Conservation (phyloP, 2,329 filamentous ascomycete species). For the Colletotrichum sp. region DNA sequence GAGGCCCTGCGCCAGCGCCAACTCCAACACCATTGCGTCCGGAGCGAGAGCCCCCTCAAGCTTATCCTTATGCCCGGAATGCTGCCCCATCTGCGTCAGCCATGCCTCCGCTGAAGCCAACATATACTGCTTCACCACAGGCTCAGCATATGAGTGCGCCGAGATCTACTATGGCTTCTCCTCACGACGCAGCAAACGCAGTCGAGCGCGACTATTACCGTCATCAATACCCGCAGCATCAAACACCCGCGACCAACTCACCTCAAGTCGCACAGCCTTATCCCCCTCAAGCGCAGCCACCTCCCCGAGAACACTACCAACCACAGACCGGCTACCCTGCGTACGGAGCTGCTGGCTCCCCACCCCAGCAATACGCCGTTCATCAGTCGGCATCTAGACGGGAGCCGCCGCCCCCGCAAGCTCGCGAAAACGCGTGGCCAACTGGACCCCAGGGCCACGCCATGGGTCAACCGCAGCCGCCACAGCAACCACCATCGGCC, state of each 20-base stretch:
- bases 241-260: conserved; percentile 45
- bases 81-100: conserved; percentile 42
- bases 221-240: conserved; percentile 40
- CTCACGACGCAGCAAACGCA: conserved; percentile 41
- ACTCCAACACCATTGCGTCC: conserved; percentile 48
- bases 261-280: conserved; percentile 54
- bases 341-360: conserved; percentile 50
- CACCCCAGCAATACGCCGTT: conserved; percentile 59
- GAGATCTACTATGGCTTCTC: conserved; percentile 47
- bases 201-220: conserved; percentile 56
- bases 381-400: conserved; percentile 52
- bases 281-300: conserved; percentile 42
- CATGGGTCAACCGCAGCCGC: conserved; percentile 29
- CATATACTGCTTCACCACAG: conserved; percentile 56
- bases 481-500: conserved; percentile 32
- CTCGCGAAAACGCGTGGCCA: conserved; percentile 42
- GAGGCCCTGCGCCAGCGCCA: conserved; percentile 42
- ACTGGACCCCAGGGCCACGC: conserved; percentile 26
- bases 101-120: conserved; percentile 62
- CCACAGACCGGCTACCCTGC: conserved; percentile 47
- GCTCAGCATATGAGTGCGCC: conserved; percentile 50
- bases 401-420: conserved; percentile 40
- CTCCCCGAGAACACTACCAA: conserved; percentile 43
- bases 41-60: conserved; percentile 54
- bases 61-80: conserved; percentile 50